Evolutionary conservation across 2,329 filamentous ascomycete genomes (phyloP), one percentile per base, ranked within the genome.

Genomic region (Colletotrichum sp.): DNA sequence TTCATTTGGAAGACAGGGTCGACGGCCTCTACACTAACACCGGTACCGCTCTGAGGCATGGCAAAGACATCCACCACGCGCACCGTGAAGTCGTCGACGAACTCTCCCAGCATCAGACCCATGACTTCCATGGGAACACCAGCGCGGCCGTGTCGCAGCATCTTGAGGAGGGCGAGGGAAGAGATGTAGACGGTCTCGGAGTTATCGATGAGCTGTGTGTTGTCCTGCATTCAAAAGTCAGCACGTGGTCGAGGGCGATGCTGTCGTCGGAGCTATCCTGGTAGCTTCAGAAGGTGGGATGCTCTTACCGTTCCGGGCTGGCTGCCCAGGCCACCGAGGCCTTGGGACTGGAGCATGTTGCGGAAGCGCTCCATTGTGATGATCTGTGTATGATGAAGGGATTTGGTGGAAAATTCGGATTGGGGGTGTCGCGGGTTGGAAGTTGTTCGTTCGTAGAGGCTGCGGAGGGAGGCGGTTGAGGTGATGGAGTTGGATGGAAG

Each of bases 101-200:
- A 99, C 86, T 99, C 97, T 85, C 97, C 97, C 82, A 99, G 88
- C 97, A 99, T 99, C 84, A 99, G 89, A 78, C 97, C 97, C 97
- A 99, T 99, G 85, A 99, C 97, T 90, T 99, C 97, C 97, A 99
- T 99, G 24, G 97, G 97, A 79, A 99, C 97, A 89, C 97, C 97
- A 55, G 97, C 97, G 80, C 97, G 94, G 79, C 97, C 97, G 87
- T 99, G 97, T 85, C 97, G 94, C 86, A 99, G 91, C 97, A 99
- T 99, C 91, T 99, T 99, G 81, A 99, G 90, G 69, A 99, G 91
- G 69, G 97, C 97, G 77, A 99, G 92, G 65, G 97, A 99, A 69
- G 97, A 99, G 82, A 99, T 99, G 89, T 99, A 98, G 80, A 99
- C 97, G 39, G 97, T 99, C 89, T 99, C 97, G 81, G 96, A 98